These are phyloP conservation scores for Aspergillus bertholletiae DNA, from an alignment of 495 filamentous ascomycete species.

Conservation along the genomic window DNA sequence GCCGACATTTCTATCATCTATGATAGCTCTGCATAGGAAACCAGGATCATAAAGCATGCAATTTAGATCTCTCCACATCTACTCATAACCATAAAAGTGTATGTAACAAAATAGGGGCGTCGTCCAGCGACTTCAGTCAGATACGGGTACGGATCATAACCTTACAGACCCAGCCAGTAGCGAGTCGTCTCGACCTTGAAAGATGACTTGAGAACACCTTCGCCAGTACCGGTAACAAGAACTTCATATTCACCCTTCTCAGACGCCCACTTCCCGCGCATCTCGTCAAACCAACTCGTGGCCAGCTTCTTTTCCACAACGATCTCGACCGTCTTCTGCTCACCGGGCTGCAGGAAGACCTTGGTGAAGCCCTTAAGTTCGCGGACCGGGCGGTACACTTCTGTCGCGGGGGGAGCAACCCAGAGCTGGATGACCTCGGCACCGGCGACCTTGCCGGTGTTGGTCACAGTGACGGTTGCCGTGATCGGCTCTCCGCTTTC, in stretches of 20 bases:
- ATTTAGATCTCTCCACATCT: too few relatives aligned
- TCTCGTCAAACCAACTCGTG: conserved; percentile 78
- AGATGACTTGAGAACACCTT: conserved; percentile 34
- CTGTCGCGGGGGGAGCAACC: conserved; percentile 52
- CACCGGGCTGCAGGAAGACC: conserved; percentile 63
- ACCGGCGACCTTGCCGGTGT: conserved; percentile 61
- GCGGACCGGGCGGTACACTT: conserved; percentile 64
- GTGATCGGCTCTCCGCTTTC: conserved; percentile 50
- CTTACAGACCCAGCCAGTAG: conserved; percentile 52
- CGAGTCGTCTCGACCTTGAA: conserved; percentile 55
- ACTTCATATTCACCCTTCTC: conserved; percentile 73
- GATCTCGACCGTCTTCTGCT: conserved; percentile 66
- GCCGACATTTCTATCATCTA: too few relatives aligned
- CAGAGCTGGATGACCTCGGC: conserved; percentile 82
- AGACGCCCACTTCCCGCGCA: conserved; percentile 65
- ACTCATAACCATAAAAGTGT: too few relatives aligned
- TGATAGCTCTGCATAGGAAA: too few relatives aligned
- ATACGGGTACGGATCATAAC: too few relatives aligned
- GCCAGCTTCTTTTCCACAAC: conserved; percentile 67
- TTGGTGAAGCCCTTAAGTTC: conserved; percentile 81
- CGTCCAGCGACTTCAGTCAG: too few relatives aligned
- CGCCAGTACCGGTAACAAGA: conserved; percentile 54
- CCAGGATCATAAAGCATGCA: too few relatives aligned
- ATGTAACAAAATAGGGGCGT: too few relatives aligned
- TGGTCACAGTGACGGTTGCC: conserved; percentile 62